Conservation (phyloP, 2,329 filamentous ascomycete genomes). For the Phaeosphaeria sp. region DNA sequence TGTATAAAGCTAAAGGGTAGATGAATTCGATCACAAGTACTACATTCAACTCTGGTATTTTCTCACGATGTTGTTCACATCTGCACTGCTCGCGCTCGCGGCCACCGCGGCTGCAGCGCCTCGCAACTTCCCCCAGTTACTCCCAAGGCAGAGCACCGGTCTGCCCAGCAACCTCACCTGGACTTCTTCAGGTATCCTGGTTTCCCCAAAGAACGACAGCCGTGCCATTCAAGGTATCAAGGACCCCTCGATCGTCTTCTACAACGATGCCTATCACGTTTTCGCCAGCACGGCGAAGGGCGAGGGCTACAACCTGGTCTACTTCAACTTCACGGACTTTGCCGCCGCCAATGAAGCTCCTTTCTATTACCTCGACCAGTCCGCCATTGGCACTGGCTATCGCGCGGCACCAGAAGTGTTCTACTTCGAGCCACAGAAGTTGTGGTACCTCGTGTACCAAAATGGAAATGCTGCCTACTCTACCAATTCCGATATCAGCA, state of each 20-base stretch:
- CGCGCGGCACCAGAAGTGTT: constrained; percentile 53
- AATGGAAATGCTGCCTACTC: constrained; percentile 54
- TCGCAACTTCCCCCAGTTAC: neutral
- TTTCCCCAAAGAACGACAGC: constrained; percentile 38
- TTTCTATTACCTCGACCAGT: constrained; percentile 50
- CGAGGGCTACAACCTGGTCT: constrained; percentile 50
- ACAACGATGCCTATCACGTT: constrained; percentile 53
- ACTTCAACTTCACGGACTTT: constrained; percentile 52
- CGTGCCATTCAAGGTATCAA: constrained; percentile 40
- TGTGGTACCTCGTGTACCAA: constrained; percentile 54
- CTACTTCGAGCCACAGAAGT: constrained; percentile 51
- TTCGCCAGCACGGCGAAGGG: constrained; percentile 49
- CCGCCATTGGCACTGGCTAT: constrained; percentile 49
- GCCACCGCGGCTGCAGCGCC: constrained; percentile 16
- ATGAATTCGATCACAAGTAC: neutral
- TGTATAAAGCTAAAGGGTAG: neutral
- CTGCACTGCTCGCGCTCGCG: constrained; percentile 14
- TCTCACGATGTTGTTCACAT: constrained; percentile 6
- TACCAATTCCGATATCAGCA: constrained; percentile 50
- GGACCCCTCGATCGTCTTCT: constrained; percentile 43
- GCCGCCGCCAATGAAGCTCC: constrained; percentile 36
- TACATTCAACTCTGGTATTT: neutral
- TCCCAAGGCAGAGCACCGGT: constrained; percentile 5
- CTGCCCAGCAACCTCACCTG: constrained; percentile 40
- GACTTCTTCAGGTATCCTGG: constrained; percentile 35